Evolutionary conservation across 331 rosid genomes (phyloP).

Genomic region (Stylosanthes scabra): DNA sequence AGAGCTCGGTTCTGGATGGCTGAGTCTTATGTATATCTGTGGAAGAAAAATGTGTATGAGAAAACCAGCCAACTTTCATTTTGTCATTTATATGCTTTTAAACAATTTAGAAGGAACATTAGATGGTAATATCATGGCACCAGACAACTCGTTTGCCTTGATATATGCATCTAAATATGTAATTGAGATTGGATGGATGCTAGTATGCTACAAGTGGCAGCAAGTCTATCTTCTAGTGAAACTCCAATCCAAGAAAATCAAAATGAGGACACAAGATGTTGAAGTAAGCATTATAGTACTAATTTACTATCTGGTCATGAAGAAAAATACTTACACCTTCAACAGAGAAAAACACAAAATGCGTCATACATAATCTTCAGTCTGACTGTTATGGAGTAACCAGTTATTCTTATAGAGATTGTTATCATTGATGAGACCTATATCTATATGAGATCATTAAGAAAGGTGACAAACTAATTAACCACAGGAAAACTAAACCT

Average conservation of each 20-base stretch:
- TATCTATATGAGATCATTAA: background rate
- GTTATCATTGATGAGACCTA: slow-evolving; percentile 26
- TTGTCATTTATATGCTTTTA: too few relatives aligned
- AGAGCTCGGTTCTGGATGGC: too few relatives aligned
- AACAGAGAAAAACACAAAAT: slow-evolving; percentile 38
- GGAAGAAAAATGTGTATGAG: too few relatives aligned
- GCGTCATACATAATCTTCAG: slow-evolving; percentile 33
- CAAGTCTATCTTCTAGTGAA: slow-evolving; percentile 97
- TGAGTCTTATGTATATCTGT: too few relatives aligned
- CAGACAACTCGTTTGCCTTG: slow-evolving; percentile 92
- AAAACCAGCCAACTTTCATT: too few relatives aligned
- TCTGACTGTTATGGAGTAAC: background rate
- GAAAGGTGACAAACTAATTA: background rate
- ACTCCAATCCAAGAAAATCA: slow-evolving; percentile 78
- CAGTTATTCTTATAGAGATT: background rate
- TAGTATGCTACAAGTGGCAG: slow-evolving; percentile 71
- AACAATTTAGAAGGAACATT: too few relatives aligned
- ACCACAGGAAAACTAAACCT: background rate
- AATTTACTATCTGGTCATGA: slow-evolving; percentile 93
- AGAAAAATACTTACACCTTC: slow-evolving; percentile 58
- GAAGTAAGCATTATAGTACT: slow-evolving; percentile 97
- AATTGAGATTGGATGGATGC: slow-evolving; percentile 80
- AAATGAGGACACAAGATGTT: slow-evolving; percentile 96
- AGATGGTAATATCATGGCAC: slow-evolving; percentile 62
- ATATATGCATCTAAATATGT: slow-evolving; percentile 59